Percentiles rank a stretch among this genome's conserved stretches.
Evolutionary conservation across 371 early-diverging fungal species (phyloP).

Genomic region (Rhizopus stolonifer): DNA sequence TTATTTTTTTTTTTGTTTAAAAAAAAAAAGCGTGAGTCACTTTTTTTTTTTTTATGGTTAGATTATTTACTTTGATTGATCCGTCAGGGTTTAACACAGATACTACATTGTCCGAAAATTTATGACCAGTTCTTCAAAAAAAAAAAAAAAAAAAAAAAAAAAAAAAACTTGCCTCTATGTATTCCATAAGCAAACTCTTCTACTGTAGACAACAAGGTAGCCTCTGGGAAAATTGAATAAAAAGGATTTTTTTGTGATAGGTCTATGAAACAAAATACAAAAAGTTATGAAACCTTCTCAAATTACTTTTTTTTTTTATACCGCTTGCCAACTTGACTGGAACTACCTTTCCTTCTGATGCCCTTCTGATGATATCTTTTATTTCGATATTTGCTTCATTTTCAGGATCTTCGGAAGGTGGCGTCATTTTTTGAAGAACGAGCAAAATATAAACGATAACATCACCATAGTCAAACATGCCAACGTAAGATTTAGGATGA

Average conservation of each 20-base stretch:
- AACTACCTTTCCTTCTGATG: conserved; percentile 51
- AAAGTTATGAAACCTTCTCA: not conserved
- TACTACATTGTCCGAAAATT: conserved; percentile 29
- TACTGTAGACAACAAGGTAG: conserved; percentile 69
- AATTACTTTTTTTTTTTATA: conserved; percentile 13
- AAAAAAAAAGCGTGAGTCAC: no score
- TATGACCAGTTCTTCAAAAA: no score
- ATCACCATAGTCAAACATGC: conserved; percentile 86
- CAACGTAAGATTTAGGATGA: conserved; percentile 39
- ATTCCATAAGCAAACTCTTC: conserved; percentile 75
- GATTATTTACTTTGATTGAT: no score
- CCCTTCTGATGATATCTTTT: conserved; percentile 49
- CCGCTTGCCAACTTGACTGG: conserved; percentile 63
- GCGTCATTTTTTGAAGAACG: conserved; percentile 16
- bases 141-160: not conserved
- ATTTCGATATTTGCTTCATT: conserved; percentile 43
- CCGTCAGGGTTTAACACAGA: conserved; percentile 57
- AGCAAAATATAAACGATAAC: conserved; percentile 45
- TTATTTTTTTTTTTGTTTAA: no score
- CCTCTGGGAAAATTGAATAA: conserved; percentile 74
- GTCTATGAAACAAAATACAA: conserved; percentile 36
- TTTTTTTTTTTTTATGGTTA: no score
- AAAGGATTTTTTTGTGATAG: conserved; percentile 83
- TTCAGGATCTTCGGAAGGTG: conserved; percentile 12
- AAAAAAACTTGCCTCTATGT: conserved; percentile 60